Evolutionary conservation across 345 rosid species (phyloP).

Genomic region (Erodium maritimum): DNA sequence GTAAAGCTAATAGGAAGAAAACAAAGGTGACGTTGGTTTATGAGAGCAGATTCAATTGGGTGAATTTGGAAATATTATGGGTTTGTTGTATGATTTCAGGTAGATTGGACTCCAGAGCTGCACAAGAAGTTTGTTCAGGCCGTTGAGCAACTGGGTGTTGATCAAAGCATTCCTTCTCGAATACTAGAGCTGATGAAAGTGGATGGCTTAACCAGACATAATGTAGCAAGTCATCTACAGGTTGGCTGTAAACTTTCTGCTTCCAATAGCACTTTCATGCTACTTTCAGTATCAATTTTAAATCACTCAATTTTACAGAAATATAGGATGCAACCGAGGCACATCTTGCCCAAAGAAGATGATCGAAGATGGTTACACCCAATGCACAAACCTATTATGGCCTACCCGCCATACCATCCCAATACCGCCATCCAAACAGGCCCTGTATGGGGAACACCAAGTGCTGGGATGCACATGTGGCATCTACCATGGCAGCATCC

Average conservation of each 20-base stretch:
- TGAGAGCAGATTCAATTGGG: too few relatives aligned
- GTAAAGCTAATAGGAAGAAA: slow-evolving; percentile 51
- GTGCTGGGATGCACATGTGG: slow-evolving; percentile 48
- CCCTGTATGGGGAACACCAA: slow-evolving; percentile 55
- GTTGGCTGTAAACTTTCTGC: slow-evolving; percentile 27
- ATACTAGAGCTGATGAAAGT: slow-evolving; percentile 97
- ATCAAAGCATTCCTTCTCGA: slow-evolving; percentile 90
- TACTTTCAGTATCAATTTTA: too few relatives aligned
- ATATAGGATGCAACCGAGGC: slow-evolving; percentile 72
- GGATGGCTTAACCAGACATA: slow-evolving; percentile 85
- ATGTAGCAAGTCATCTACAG: slow-evolving; percentile 98
- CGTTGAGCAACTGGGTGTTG: slow-evolving; percentile 79
- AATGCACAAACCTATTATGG: slow-evolving; percentile 59
- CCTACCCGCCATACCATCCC: slow-evolving; percentile 53
- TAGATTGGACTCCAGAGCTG: slow-evolving; percentile 87
- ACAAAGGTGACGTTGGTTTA: slow-evolving; percentile 26
- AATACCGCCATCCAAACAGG: slow-evolving; percentile 16
- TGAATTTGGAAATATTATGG: background rate
- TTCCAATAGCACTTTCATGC: too few relatives aligned
- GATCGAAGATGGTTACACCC: slow-evolving; percentile 53
- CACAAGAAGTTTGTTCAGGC: slow-evolving; percentile 87
- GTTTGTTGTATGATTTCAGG: slow-evolving; percentile 36
- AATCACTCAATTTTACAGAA: too few relatives aligned
- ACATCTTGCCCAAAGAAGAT: slow-evolving; percentile 71
- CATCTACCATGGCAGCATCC: slow-evolving; percentile 40